These are phyloP conservation scores for Epithemia pelagica DNA, from an alignment of 108 stramenopile species.

Conservation along the genomic window DNA sequence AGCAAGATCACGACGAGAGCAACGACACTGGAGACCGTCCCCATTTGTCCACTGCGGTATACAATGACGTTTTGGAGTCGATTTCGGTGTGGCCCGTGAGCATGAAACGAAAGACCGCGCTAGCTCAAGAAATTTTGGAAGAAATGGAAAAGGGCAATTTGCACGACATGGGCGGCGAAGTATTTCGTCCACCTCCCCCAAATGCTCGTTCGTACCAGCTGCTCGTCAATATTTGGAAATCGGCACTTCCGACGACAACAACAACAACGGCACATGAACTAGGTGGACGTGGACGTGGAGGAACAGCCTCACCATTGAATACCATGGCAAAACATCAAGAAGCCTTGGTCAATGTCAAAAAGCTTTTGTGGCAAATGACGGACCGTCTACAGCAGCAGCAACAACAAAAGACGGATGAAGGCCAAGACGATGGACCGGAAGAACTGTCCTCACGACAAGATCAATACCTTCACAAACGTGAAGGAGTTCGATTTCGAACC, in stretches of 20 bases:
- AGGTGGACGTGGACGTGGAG: no score
- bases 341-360: background rate
- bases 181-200: background rate
- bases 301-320: no score
- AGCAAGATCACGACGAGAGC: background rate
- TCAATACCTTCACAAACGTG: background rate
- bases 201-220: background rate
- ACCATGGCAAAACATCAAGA: background rate
- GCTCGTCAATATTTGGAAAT: conserved; percentile 1
- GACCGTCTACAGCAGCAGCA: background rate
- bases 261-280: no score
- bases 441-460: no score
- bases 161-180: background rate
- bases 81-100: conserved; percentile 22
- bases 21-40: background rate
- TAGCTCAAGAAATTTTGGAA: background rate
- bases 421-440: background rate
- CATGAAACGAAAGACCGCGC: background rate
- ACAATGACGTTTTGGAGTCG: conserved; percentile 72
- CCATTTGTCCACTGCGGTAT: conserved; percentile 26
- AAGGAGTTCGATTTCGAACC: background rate
- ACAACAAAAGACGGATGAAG: background rate
- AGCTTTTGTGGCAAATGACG: background rate
- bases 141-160: background rate
- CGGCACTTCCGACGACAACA: no score